Evolutionary conservation across 495 filamentous ascomycete species (phyloP), one percentile per base, ranked within the genome.

Genomic region (Tetracladium setigerum): DNA sequence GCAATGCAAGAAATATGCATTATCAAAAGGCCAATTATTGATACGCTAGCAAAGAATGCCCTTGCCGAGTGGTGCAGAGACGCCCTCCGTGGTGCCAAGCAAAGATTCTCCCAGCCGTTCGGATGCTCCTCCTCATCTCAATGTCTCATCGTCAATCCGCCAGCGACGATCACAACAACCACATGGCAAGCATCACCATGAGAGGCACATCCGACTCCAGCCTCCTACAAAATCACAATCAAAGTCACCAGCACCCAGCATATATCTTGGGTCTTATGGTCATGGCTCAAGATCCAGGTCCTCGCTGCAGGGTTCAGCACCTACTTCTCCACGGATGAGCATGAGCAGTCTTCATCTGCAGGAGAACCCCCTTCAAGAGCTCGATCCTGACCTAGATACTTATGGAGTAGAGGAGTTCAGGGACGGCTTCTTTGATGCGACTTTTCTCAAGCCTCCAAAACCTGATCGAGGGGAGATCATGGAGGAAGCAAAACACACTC

Each of bases 351-450:
- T 46, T 34, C 69, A 73, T 38, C 57, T 73, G 7, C 63, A 66
- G 35, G 62, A 65, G 38, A 45, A 38, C 41, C 55, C 73, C 6
- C 50, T 70, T 1, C 62, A 65, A 35, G 61, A 57, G 36, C 38
- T 65, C 12, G 56, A 72, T 42, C 52, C 62, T 40, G 65, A 71
- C 33, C 59, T 74, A 27, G 62, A 72, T 30, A 65, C 72, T 4
- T 79, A 78, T 53, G 77, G 73, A 1, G 60, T 79, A 10, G 62
- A 69, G 37, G 77, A 81, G 48, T 49, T 69, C 13, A 63, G 77
- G 45, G 77, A 79, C 60, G 76, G 77, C 30, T 79, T 81, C 56
- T 81, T 79, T 49, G 77, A 81, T 59, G 72, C 75, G 5, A 55
- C 72, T 5, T 80, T 79, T 46, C 66, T 70, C 36, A 66, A 65